Evolutionary conservation across 73 alveolate genomes (phyloP).

Genomic region (Paramecium caudatum): DNA sequence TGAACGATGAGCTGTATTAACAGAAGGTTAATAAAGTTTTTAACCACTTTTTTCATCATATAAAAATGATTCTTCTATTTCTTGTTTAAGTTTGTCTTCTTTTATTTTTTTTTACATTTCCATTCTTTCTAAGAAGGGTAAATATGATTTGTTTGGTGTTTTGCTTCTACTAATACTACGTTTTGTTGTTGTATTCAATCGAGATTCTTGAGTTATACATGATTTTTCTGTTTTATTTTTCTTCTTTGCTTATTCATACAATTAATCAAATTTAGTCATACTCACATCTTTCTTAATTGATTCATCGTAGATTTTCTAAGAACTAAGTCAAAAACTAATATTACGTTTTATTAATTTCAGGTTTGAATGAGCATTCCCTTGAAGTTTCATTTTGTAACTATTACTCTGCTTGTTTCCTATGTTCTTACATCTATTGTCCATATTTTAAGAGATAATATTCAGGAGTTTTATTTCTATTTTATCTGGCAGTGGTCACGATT

Average conservation of each 20-base stretch:
- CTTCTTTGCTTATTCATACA: neutral
- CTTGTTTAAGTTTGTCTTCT: slow-evolving; percentile 27
- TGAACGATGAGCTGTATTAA: neutral
- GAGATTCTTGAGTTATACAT: neutral
- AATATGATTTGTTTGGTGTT: neutral
- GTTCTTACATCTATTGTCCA: slow-evolving; percentile 31
- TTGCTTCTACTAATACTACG: neutral
- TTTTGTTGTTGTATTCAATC: neutral
- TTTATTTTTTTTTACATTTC: slow-evolving; percentile 53
- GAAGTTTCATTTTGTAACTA: neutral
- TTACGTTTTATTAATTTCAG: slow-evolving; percentile 59
- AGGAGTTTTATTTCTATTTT: slow-evolving; percentile 17
- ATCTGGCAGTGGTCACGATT: neutral
- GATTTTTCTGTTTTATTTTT: neutral
- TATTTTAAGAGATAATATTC: slow-evolving; percentile 48
- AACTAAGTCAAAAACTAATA: neutral
- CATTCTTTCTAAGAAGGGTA: slow-evolving; percentile 56
- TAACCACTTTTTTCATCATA: slow-evolving; percentile 60
- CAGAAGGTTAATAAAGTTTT: slow-evolving; percentile 25
- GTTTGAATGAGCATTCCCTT: slow-evolving; percentile 58
- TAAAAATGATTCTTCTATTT: neutral
- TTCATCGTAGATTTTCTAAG: slow-evolving; percentile 26
- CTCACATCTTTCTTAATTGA: slow-evolving; percentile 22
- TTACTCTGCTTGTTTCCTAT: slow-evolving; percentile 27
- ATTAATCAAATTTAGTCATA: slow-evolving; percentile 41